These are phyloP conservation scores for Fusarium pseudocircinatum DNA, from an alignment of 2,329 filamentous ascomycete species.

Conservation along the genomic window DNA sequence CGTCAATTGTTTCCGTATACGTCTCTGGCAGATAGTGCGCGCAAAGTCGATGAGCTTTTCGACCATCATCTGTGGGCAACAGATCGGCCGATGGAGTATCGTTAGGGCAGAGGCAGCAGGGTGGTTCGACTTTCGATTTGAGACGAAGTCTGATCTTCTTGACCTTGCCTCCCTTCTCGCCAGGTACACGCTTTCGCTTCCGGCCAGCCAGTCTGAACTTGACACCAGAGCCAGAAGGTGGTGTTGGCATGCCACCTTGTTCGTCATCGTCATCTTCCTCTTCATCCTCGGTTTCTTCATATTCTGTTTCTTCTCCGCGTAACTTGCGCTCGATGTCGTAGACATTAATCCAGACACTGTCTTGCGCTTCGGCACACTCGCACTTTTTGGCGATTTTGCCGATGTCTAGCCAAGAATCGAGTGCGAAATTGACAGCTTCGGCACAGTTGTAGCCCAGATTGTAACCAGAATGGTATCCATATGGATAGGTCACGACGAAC, in stretches of 20 bases:
- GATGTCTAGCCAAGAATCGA: slow-evolving; percentile 94
- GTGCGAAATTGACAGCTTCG: slow-evolving; percentile 97
- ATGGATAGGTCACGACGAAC: slow-evolving; percentile 98
- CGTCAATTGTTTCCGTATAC: slow-evolving; percentile 78
- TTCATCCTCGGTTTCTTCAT: slow-evolving; percentile 79
- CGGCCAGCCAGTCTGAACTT: slow-evolving; percentile 68
- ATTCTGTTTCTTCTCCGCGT: slow-evolving; percentile 86
- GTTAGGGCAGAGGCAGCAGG: slow-evolving; percentile 93
- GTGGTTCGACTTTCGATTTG: slow-evolving; percentile 76
- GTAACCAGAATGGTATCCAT: slow-evolving; percentile 97
- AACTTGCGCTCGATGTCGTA: slow-evolving; percentile 95
- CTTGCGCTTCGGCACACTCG: slow-evolving; percentile 91
- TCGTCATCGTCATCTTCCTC: slow-evolving; percentile 75
- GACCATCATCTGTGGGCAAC: slow-evolving; percentile 87
- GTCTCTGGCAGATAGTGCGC: slow-evolving; percentile 93
- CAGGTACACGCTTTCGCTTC: slow-evolving; percentile 66
- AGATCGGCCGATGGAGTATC: slow-evolving; percentile 83
- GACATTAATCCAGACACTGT: slow-evolving; percentile 98
- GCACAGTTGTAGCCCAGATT: slow-evolving; percentile 99
- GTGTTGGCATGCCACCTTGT: slow-evolving; percentile 78
- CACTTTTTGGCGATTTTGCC: slow-evolving; percentile 97
- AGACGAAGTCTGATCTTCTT: slow-evolving; percentile 85
- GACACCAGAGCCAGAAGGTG: slow-evolving; percentile 77
- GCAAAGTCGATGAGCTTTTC: slow-evolving; percentile 87
- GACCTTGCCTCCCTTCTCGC: slow-evolving; percentile 54